Percentiles rank a stretch among this genome's conserved stretches.
phyloP scores from a whole-genome alignment of 176 grass and related monocot genomes.

The maize (Zea mays) region DNA sequence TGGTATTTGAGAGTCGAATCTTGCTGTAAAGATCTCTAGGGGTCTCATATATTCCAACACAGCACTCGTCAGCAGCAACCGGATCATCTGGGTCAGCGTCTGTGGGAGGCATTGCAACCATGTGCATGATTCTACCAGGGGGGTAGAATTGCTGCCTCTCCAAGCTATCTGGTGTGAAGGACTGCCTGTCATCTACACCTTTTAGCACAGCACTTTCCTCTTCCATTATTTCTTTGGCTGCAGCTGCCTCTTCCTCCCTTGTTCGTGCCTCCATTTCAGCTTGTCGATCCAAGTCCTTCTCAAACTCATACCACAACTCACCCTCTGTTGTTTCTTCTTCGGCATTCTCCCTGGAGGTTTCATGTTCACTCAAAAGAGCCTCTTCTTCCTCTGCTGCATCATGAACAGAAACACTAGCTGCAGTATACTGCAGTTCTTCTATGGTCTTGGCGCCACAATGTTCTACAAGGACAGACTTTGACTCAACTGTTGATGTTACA shows the following conservation, averaged over 20 bases:
- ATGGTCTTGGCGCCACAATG: conserved; percentile 40
- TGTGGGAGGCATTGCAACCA: conserved; percentile 64
- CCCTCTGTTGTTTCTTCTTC: conserved; percentile 69
- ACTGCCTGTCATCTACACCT: conserved; percentile 53
- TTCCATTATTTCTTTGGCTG: conserved; percentile 63
- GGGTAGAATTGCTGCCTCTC: conserved; percentile 90
- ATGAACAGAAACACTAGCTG: conserved; percentile 52
- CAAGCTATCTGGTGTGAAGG: conserved; percentile 50
- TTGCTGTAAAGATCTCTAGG: conserved; percentile 86
- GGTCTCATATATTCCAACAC: conserved; percentile 75
- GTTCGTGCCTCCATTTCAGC: conserved; percentile 56
- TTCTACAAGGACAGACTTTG: conserved; percentile 52
- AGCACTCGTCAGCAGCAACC: conserved; percentile 49
- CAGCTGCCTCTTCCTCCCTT: conserved; percentile 56
- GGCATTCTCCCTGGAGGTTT: conserved; percentile 48
- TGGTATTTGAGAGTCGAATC: conserved; percentile 82
- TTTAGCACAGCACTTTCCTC: conserved; percentile 55
- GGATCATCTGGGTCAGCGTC: conserved; percentile 47
- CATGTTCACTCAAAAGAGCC: conserved; percentile 56
- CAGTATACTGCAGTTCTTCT: conserved; percentile 61
- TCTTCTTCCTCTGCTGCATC: conserved; percentile 71
- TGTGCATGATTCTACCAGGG: conserved; percentile 94
- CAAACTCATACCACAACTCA: conserved; percentile 78
- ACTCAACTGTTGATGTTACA: conserved; percentile 42
- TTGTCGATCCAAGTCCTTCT: conserved; percentile 67